Percentiles rank a stretch among this genome's conserved stretches.
Evolutionary conservation across 495 filamentous ascomycete species (phyloP).

Genomic region (Massariosphaeria phaeospora): DNA sequence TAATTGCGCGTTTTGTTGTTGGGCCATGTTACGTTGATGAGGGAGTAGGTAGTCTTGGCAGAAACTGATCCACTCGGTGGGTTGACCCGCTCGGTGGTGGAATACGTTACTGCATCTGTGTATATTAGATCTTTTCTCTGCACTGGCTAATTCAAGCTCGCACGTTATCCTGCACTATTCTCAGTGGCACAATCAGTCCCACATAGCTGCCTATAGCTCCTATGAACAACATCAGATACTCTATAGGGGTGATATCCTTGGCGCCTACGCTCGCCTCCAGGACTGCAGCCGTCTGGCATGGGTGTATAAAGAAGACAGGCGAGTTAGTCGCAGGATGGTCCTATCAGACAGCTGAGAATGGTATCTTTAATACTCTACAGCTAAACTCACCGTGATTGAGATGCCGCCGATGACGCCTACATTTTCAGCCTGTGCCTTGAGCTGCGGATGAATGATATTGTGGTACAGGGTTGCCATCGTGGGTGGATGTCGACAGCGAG

Average conservation of each 20-base stretch:
- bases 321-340: constrained; percentile 28
- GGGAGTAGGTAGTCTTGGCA: too few relatives aligned
- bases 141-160: too few relatives aligned
- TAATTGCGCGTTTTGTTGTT: too few relatives aligned
- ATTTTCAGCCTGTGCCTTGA: constrained; percentile 17
- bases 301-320: constrained; percentile 33
- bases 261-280: constrained; percentile 7
- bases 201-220: constrained; percentile 22
- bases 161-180: too few relatives aligned
- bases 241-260: constrained; percentile 7
- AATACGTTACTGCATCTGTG: too few relatives aligned
- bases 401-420: constrained; percentile 30
- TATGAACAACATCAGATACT: constrained; percentile 30
- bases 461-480: constrained; percentile 21
- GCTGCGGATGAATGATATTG: constrained; percentile 20
- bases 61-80: too few relatives aligned
- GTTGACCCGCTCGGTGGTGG: too few relatives aligned
- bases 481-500: constrained; percentile 4
- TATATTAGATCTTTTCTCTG: too few relatives aligned
- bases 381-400: constrained; percentile 22
- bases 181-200: constrained; percentile 20
- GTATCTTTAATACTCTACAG: not conserved
- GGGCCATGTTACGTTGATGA: too few relatives aligned
- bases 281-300: constrained; percentile 29
- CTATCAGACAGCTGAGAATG: constrained; percentile 5